Evolutionary conservation across 495 filamentous ascomycete species (phyloP).

Genomic region (Podospora appendiculata): DNA sequence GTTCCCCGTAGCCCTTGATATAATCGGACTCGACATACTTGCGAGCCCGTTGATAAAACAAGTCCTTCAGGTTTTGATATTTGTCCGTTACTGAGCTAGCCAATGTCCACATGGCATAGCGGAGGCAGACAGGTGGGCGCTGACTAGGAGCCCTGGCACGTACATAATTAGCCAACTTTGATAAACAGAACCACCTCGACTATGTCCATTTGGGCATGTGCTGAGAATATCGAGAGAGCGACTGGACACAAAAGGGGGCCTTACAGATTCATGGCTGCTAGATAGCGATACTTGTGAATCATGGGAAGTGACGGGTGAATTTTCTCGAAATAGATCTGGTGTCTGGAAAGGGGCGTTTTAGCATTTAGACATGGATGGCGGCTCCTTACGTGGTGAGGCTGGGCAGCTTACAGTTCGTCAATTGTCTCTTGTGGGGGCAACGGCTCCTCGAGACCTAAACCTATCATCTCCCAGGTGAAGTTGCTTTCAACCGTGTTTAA

Average conservation of each 20-base stretch:
- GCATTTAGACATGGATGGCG: not conserved
- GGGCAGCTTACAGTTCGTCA: constrained; percentile 68
- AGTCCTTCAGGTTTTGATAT: constrained; percentile 63
- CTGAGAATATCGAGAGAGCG: not conserved
- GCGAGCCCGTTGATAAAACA: constrained; percentile 80
- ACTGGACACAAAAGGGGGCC: constrained; percentile 4
- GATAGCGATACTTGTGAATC: constrained; percentile 80
- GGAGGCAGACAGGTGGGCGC: constrained; percentile 78
- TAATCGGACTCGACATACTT: constrained; percentile 88
- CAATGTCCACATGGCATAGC: constrained; percentile 91
- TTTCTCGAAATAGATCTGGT: constrained; percentile 85
- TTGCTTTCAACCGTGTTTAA: constrained; percentile 39
- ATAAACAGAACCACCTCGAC: not conserved
- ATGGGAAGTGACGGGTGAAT: constrained; percentile 79
- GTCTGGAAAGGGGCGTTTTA: constrained; percentile 37
- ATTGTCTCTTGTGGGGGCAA: constrained; percentile 81
- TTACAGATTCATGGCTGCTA: constrained; percentile 73
- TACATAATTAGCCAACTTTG: not conserved
- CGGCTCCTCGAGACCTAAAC: constrained; percentile 85
- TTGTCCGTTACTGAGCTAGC: constrained; percentile 79
- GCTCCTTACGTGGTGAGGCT: not conserved
- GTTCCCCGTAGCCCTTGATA: constrained; percentile 88
- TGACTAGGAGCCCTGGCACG: constrained; percentile 57
- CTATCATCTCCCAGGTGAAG: constrained; percentile 87
- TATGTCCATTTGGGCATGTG: not conserved